phyloP scores from a whole-genome alignment of 371 early-diverging fungal genomes.

The Actinomucor elegans region DNA sequence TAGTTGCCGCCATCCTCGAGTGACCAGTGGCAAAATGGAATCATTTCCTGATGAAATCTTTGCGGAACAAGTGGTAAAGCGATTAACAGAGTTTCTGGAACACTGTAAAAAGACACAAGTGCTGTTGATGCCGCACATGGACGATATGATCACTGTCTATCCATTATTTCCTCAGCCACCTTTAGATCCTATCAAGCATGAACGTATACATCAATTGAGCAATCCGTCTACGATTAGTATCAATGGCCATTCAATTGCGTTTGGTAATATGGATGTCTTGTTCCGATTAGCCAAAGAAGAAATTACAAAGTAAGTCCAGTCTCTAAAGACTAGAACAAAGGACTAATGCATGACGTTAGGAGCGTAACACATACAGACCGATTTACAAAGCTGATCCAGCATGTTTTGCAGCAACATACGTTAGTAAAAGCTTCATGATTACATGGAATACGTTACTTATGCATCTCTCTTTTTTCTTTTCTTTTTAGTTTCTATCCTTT shows the following conservation, averaged over 20 bases:
- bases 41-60: constrained; percentile 69
- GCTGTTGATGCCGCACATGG: constrained; percentile 73
- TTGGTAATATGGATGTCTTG: constrained; percentile 73
- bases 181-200: constrained; percentile 38
- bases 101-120: constrained; percentile 47
- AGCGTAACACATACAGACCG: constrained; percentile 52
- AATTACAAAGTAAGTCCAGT: constrained; percentile 46
- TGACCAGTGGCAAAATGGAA: constrained; percentile 57
- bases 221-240: constrained; percentile 83
- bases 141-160: constrained; percentile 74
- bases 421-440: constrained; percentile 20
- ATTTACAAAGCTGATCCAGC: constrained; percentile 61
- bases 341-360: background rate
- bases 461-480: no score
- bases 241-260: constrained; percentile 77
- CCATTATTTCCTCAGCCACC: constrained; percentile 85
- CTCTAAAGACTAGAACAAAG: no score
- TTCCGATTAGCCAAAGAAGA: constrained; percentile 68
- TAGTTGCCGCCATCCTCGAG: constrained; percentile 64
- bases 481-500: constrained; percentile 73
- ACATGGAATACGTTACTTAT: background rate
- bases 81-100: constrained; percentile 45
- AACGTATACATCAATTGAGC: constrained; percentile 55
- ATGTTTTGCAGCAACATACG: constrained; percentile 79
- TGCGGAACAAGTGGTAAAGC: constrained; percentile 49